A percentile compares a stretch with the other conserved stretches of the same genome.
These are phyloP conservation scores for Byssoonygena ceratinophila DNA, from an alignment of 2,329 filamentous ascomycete genomes.

Conservation along the genomic window DNA sequence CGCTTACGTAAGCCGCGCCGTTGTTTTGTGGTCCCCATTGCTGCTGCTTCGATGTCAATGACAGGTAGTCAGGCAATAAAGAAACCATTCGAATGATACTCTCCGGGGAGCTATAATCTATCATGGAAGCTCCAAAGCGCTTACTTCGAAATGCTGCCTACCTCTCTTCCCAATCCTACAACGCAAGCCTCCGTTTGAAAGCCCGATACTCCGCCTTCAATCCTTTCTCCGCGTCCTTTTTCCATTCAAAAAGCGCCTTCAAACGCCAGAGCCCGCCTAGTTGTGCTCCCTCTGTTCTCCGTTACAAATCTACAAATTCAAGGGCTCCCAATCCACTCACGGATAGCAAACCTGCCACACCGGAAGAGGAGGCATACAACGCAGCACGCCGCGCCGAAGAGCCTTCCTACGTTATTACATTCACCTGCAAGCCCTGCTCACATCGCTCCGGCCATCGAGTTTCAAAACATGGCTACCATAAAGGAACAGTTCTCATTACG, in stretches of 20 bases:
- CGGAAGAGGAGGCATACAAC: conserved; percentile 28
- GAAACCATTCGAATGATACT: background rate
- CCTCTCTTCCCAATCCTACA: conserved; percentile 1
- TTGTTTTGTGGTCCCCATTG: no score
- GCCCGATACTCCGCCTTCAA: conserved; percentile 1
- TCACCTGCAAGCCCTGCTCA: conserved; percentile 83
- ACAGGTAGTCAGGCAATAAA: no score
- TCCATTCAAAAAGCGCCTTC: background rate
- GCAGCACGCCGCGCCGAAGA: conserved; percentile 33
- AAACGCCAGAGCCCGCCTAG: conserved; percentile 1
- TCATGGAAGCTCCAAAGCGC: conserved; percentile 13
- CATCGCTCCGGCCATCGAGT: conserved; percentile 72
- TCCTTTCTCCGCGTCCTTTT: background rate
- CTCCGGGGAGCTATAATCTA: background rate
- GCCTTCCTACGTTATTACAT: conserved; percentile 75
- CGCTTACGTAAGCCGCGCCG: background rate
- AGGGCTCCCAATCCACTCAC: conserved; percentile 26
- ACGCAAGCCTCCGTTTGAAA: conserved; percentile 6
- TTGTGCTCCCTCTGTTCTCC: conserved; percentile 15
- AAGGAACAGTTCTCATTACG: conserved; percentile 76
- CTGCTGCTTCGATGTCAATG: no score
- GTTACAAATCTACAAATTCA: conserved; percentile 24
- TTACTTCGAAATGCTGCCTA: conserved; percentile 8
- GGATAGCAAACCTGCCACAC: conserved; percentile 25
- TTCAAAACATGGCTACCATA: conserved; percentile 90